Evolutionary conservation across 768 basidiomycete genomes (phyloP).

Genomic region (Holtermannia corniformis): DNA sequence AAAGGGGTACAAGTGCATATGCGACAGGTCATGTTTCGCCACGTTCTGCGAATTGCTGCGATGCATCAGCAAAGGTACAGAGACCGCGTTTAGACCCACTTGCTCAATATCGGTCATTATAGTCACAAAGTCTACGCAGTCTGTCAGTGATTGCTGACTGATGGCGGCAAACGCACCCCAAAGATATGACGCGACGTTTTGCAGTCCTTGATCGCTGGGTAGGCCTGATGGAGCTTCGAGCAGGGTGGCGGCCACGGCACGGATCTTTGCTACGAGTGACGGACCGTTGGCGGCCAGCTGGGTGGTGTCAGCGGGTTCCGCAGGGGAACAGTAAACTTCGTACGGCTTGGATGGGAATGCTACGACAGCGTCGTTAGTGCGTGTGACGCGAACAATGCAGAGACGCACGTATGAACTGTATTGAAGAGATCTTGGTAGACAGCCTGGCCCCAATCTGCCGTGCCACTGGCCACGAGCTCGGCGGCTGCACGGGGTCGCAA

Average conservation of each 20-base stretch:
- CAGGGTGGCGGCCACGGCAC: constrained; percentile 21
- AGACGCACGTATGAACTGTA: constrained; percentile 16
- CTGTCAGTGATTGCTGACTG: background rate
- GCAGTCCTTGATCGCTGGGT: background rate
- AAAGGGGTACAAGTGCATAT: too few species aligned
- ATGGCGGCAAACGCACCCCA: background rate
- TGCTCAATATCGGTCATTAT: background rate
- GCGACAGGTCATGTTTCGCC: too few species aligned
- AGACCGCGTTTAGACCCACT: background rate
- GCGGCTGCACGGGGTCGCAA: constrained; percentile 9
- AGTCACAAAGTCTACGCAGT: background rate
- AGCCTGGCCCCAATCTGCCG: constrained; percentile 17
- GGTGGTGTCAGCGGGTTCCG: background rate
- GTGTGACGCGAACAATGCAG: too few species aligned
- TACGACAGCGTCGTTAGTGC: constrained; percentile 1
- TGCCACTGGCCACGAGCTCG: constrained; percentile 18
- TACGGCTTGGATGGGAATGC: constrained; percentile 20
- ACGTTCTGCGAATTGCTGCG: background rate
- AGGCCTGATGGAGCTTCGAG: constrained; percentile 6
- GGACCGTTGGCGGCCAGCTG: constrained; percentile 27
- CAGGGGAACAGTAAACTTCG: background rate
- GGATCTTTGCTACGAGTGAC: constrained; percentile 20
- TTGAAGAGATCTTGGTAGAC: constrained; percentile 28
- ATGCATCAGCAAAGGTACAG: background rate
- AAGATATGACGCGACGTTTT: background rate